Base-by-base conservation (phyloP, 1,139 yeast species). In the Arxiozyma bovina region DNA sequence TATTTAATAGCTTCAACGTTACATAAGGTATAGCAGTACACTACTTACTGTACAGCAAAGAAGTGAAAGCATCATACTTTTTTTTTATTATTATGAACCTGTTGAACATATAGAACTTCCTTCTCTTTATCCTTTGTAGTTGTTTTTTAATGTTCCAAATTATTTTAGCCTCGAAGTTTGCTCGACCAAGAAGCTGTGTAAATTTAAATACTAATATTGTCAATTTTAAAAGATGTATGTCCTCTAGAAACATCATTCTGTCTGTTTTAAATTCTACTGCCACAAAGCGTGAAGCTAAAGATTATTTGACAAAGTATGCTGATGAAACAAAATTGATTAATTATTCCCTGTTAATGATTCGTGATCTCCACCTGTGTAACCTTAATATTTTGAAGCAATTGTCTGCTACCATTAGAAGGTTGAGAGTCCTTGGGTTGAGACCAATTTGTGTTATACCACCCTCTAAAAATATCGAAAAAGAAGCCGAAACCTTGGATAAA, bases 181-280 rank as follows among this genome's bases (percentile, higher is more conserved):
- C 41, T 20, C 27, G 25, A 30, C 21, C 41, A 12, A 20, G 41
- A 4, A 9, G 42, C 20, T 18, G 6, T 20, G 15, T 18, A 18
- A 15, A 15, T 20, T 38, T 15, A 30, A 12, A 15, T 6, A 4
- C 12, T 21, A 4, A 15, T 4, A 15, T 18, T 3, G 3, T 25
- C 23, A 45, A 23, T 12, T 8, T 21, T 17, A 45, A 56, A 47
- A 68, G 63, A 23, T 65, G 65, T 53, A 63, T 74, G 7, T 62
- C 70, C 18, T 73, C 76, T 15, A 77, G 76, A 59, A 73, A 70
- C 57, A 69, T 86, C 50, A 82, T 85, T n/a, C 70, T 85, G 23
- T 81, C 89, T 5, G 84, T 86, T 38, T 71, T 86, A 53, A 82
- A 80, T 61, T 82, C 89, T 6, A 84, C 94, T 6, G 86, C 91